These are phyloP conservation scores for Cephaloascus albidus DNA, from an alignment of 805 yeast genomes.

Conservation along the genomic window DNA sequence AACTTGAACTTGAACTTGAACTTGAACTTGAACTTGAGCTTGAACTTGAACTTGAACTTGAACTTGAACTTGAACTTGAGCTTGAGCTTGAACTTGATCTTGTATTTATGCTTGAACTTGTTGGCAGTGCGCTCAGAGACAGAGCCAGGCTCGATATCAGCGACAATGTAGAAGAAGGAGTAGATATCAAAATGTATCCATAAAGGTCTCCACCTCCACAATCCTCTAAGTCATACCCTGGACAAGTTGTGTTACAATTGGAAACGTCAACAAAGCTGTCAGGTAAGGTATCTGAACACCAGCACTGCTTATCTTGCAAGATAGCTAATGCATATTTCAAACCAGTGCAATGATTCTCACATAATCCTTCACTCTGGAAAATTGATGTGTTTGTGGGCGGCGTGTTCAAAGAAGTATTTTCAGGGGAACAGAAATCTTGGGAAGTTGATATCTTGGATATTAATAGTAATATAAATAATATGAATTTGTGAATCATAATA, in stretches of 20 bases:
- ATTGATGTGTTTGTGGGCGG: slow-evolving; percentile 2
- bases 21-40: slow-evolving; percentile 7
- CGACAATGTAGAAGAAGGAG: slow-evolving; percentile 3
- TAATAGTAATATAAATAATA: not conserved
- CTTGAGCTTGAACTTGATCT: slow-evolving; percentile 9
- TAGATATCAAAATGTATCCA: slow-evolving; percentile 26
- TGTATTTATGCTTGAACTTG: slow-evolving; percentile 8
- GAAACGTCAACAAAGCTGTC: slow-evolving; percentile 11
- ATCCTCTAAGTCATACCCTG: slow-evolving; percentile 26
- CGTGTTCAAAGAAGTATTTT: not conserved
- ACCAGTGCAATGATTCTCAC: slow-evolving; percentile 24
- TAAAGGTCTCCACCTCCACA: slow-evolving; percentile 30
- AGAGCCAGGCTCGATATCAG: slow-evolving; percentile 7
- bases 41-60: slow-evolving; percentile 8
- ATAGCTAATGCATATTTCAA: slow-evolving; percentile 25
- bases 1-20: slow-evolving; percentile 1
- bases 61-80: slow-evolving; percentile 13
- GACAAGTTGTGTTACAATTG: slow-evolving; percentile 25
- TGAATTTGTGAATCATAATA: no score
- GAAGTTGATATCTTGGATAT: not conserved
- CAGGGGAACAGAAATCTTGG: not conserved
- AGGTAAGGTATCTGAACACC: slow-evolving; percentile 33
- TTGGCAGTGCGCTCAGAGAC: slow-evolving; percentile 6
- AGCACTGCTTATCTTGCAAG: slow-evolving; percentile 26
- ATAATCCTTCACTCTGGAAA: slow-evolving; percentile 31